Conservation (phyloP, 768 basidiomycete genomes). For the Serpula lacrymans region DNA sequence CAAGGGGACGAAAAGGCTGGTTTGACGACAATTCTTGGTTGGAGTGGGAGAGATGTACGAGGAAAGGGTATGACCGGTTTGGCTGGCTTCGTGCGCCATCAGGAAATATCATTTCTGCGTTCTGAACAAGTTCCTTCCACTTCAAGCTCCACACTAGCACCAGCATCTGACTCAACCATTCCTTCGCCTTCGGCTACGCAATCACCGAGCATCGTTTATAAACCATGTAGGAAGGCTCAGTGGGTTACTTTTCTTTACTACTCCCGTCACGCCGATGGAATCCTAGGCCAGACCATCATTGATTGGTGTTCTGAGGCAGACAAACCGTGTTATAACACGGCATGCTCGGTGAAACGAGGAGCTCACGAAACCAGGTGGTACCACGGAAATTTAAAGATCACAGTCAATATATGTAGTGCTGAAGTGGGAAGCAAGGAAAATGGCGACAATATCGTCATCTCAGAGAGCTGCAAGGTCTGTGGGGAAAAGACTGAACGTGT, state of each 20-base stretch:
- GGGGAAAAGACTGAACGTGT: slow-evolving; percentile 27
- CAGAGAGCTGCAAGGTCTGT: slow-evolving; percentile 52
- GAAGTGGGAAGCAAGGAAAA: not conserved
- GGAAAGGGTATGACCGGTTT: slow-evolving; percentile 48
- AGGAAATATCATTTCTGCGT: slow-evolving; percentile 51
- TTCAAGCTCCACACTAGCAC: slow-evolving; percentile 11
- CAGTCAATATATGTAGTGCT: slow-evolving; percentile 13
- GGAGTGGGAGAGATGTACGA: slow-evolving; percentile 41
- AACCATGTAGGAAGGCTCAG: slow-evolving; percentile 42
- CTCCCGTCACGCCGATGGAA: slow-evolving; percentile 25
- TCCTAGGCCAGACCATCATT: slow-evolving; percentile 43
- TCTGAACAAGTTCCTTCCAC: slow-evolving; percentile 33
- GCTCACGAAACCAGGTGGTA: slow-evolving; percentile 46
- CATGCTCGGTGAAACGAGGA: slow-evolving; percentile 31
- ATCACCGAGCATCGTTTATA: slow-evolving; percentile 13
- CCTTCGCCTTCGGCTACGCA: slow-evolving; percentile 9
- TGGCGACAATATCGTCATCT: slow-evolving; percentile 37
- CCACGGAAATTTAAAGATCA: slow-evolving; percentile 31
- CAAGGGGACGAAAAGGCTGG: slow-evolving; percentile 57
- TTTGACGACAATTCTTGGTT: slow-evolving; percentile 54
- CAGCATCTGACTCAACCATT: slow-evolving; percentile 10
- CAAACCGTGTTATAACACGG: slow-evolving; percentile 34
- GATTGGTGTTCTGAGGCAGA: slow-evolving; percentile 29
- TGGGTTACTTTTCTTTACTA: slow-evolving; percentile 55
- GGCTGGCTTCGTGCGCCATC: slow-evolving; percentile 54